phyloP scores from a whole-genome alignment of 192 early-diverging fungal genomes.

The Coemansia sp. region DNA sequence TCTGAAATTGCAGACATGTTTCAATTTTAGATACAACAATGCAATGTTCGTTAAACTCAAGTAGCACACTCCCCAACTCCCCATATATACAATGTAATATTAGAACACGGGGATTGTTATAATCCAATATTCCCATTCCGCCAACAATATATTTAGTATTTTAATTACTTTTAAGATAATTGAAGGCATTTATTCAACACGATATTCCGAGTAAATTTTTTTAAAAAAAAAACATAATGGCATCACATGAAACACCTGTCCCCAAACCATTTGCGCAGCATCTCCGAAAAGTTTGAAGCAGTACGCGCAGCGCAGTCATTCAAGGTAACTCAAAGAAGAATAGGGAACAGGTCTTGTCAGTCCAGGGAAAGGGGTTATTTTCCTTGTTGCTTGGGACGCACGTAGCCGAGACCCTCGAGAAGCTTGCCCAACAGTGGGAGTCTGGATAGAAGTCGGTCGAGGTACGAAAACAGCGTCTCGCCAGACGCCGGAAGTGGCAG shows the following conservation, averaged over 20 bases:
- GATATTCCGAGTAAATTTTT: neutral
- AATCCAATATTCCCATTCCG: neutral
- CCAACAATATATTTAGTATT: neutral
- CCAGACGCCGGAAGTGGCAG: slow-evolving; percentile 41
- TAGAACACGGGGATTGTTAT: neutral
- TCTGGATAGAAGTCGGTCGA: slow-evolving; percentile 35
- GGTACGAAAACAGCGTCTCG: slow-evolving; percentile 30
- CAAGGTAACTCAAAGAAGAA: neutral
- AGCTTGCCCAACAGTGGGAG: slow-evolving; percentile 38
- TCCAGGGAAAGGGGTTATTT: neutral
- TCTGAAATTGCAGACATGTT: neutral
- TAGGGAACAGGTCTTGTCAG: neutral
- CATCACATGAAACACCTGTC: neutral
- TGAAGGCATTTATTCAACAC: neutral
- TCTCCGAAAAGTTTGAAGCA: neutral
- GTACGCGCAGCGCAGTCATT: slow-evolving; percentile 5
- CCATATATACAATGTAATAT: neutral
- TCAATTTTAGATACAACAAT: neutral
- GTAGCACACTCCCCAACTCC: neutral
- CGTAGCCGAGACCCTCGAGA: slow-evolving; percentile 36
- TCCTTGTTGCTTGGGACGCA: slow-evolving; percentile 27
- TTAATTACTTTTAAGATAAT: neutral
- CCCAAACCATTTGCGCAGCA: neutral
- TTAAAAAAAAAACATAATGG: slow-evolving; percentile 8
- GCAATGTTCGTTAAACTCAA: neutral